Evolutionary conservation across 306 rosid species (phyloP).

Genomic region (Castanea mollissima): DNA sequence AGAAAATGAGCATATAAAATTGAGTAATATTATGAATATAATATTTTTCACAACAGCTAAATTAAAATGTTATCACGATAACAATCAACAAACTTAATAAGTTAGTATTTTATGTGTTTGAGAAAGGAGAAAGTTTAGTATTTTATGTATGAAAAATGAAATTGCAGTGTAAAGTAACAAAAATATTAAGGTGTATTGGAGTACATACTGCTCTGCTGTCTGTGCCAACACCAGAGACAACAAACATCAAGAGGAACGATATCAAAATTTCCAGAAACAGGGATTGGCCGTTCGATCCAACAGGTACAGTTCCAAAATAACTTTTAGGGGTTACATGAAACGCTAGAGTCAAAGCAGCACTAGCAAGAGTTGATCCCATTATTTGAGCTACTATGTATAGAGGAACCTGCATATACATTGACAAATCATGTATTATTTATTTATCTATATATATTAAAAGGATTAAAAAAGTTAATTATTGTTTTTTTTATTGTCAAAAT

Average conservation of each 20-base stretch:
- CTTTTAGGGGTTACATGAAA: slow-evolving; percentile 13
- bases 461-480: too few species aligned
- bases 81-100: too few species aligned
- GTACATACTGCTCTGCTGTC: slow-evolving; percentile 33
- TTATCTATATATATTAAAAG: too few species aligned
- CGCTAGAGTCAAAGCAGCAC: slow-evolving; percentile 23
- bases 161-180: neutral
- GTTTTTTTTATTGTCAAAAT: too few species aligned
- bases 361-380: slow-evolving; percentile 36
- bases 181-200: neutral
- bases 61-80: too few species aligned
- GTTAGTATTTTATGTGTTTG: too few species aligned
- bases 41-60: too few species aligned
- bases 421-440: too few species aligned
- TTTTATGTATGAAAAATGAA: neutral
- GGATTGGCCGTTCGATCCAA: slow-evolving; percentile 30
- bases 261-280: slow-evolving; percentile 28
- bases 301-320: slow-evolving; percentile 36
- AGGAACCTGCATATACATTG: slow-evolving; percentile 23
- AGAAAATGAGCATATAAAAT: too few species aligned
- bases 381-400: slow-evolving; percentile 27
- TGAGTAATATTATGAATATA: too few species aligned
- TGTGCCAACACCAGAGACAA: slow-evolving; percentile 32
- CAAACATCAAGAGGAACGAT: slow-evolving; percentile 41
- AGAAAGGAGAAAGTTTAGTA: too few species aligned